Conservation (phyloP, 768 basidiomycete genomes). For the Leccinum longicurvipes region DNA sequence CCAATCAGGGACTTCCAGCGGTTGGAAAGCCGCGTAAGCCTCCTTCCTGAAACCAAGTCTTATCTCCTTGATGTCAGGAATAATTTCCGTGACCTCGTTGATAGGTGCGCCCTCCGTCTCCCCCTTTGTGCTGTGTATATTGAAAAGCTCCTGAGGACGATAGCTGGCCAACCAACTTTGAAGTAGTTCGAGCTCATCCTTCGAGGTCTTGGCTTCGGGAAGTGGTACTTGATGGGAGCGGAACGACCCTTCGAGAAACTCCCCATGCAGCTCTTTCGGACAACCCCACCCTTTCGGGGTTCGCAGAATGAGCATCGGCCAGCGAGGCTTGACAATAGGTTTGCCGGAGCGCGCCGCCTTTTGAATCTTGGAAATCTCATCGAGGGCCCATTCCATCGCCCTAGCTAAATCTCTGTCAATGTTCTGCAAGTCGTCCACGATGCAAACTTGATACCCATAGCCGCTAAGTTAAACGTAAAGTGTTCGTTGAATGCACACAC, state of each 20-base stretch:
- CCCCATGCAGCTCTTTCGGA: slow-evolving; percentile 62
- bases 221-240: slow-evolving; percentile 88
- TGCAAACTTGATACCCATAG: slow-evolving; percentile 86
- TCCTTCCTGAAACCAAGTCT: slow-evolving; percentile 71
- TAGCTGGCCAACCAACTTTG: slow-evolving; percentile 76
- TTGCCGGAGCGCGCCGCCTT: slow-evolving; percentile 70
- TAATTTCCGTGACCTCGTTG: slow-evolving; percentile 52
- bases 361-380: slow-evolving; percentile 76
- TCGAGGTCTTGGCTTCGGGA: slow-evolving; percentile 61
- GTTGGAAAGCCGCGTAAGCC: slow-evolving; percentile 57
- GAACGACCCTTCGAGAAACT: slow-evolving; percentile 79
- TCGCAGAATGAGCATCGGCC: slow-evolving; percentile 84
- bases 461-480: slow-evolving; percentile 48
- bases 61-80: slow-evolving; percentile 54
- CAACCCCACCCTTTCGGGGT: slow-evolving; percentile 82
- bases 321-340: slow-evolving; percentile 83
- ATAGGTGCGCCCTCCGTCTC: slow-evolving; percentile 47
- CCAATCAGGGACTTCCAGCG: slow-evolving; percentile 70
- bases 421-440: slow-evolving; percentile 64
- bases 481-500: not conserved
- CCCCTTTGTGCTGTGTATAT: slow-evolving; percentile 7
- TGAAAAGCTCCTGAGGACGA: slow-evolving; percentile 63
- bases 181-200: slow-evolving; percentile 59
- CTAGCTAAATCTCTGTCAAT: slow-evolving; percentile 80
- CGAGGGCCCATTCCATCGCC: slow-evolving; percentile 77